phyloP scores from a whole-genome alignment of 495 filamentous ascomycete genomes.

The Eremomyces bilateralis region DNA sequence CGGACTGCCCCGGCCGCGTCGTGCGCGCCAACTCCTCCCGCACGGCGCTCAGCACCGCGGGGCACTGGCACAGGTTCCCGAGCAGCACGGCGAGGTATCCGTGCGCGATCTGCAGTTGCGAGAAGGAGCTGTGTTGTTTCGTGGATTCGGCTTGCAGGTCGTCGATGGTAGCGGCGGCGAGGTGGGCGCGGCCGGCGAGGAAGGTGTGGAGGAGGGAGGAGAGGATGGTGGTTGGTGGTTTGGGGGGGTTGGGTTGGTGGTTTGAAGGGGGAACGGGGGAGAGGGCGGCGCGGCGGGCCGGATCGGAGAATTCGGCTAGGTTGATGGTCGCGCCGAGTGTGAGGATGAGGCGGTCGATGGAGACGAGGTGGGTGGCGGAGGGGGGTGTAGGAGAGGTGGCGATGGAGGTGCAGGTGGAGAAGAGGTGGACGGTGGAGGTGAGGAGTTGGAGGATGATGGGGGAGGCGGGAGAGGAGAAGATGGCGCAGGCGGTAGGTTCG shows the following conservation, averaged over 20 bases:
- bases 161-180: background rate
- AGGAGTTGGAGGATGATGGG: conserved; percentile 34
- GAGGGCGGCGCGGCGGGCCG: conserved; percentile 25
- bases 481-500: conserved; percentile 39
- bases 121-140: no score
- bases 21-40: no score
- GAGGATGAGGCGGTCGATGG: conserved; percentile 49
- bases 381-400: no score
- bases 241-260: conserved; percentile 19
- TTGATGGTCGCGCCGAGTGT: conserved; percentile 76
- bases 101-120: conserved; percentile 68
- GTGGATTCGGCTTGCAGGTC: conserved; percentile 54
- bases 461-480: conserved; percentile 36
- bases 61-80: conserved; percentile 55
- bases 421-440: conserved; percentile 19
- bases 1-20: conserved; percentile 26
- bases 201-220: no score
- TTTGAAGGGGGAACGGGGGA: conserved; percentile 26
- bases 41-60: no score
- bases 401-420: conserved; percentile 14
- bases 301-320: conserved; percentile 52
- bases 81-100: conserved; percentile 80
- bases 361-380: conserved; percentile 15
- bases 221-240: conserved; percentile 20
- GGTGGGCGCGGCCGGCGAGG: no score